These are phyloP conservation scores for Musa troglodytarum DNA, from an alignment of 176 grass and related monocot genomes.

Conservation along the genomic window DNA sequence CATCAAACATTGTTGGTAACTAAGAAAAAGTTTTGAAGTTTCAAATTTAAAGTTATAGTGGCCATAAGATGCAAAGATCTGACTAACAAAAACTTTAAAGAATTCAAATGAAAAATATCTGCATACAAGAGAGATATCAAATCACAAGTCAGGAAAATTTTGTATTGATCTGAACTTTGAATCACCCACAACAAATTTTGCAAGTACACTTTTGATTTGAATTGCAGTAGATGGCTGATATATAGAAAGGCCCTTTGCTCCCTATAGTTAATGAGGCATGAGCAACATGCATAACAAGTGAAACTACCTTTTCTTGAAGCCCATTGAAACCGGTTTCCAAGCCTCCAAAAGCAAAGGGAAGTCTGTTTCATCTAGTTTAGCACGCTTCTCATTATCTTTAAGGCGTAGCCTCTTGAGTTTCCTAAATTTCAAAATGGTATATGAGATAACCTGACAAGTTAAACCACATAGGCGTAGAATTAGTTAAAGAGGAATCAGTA, in stretches of 20 bases:
- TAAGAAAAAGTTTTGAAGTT: neutral
- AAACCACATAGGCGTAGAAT: neutral
- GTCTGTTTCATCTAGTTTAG: conserved; percentile 35
- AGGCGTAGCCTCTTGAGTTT: conserved; percentile 43
- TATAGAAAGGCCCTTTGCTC: neutral
- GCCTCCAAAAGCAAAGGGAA: conserved; percentile 87
- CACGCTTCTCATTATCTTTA: conserved; percentile 29
- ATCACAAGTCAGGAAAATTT: neutral
- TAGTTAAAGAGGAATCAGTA: neutral
- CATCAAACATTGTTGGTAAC: neutral
- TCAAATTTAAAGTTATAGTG: neutral
- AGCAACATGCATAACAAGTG: neutral
- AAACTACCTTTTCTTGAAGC: conserved; percentile 84
- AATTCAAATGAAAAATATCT: neutral
- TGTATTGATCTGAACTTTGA: neutral
- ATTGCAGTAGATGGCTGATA: neutral
- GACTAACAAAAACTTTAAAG: neutral
- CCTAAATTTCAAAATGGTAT: conserved; percentile 74
- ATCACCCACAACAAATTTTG: neutral
- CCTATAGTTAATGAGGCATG: neutral
- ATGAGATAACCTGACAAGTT: conserved; percentile 66
- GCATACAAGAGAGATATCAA: neutral
- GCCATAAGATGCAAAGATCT: neutral
- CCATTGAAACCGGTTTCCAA: conserved; percentile 93
- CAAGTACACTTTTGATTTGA: neutral